Conservation (phyloP, 768 basidiomycete genomes). For the Boletus rubropictus region DNA sequence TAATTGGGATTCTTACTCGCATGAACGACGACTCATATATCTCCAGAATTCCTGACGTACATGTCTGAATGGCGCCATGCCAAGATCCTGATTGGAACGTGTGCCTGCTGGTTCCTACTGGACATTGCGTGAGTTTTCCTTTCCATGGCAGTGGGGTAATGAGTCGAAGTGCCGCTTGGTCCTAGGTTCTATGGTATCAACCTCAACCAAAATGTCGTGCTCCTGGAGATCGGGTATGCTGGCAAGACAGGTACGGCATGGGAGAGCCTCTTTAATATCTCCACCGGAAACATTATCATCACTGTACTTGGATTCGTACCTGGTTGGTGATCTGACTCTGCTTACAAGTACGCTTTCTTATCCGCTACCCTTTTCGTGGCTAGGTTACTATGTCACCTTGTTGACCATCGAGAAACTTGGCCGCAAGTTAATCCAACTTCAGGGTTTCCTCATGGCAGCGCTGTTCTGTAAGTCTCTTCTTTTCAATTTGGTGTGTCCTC, state of each 20-base stretch:
- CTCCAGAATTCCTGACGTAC: conserved; percentile 55
- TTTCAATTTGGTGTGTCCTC: neutral
- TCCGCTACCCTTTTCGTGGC: neutral
- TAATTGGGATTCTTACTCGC: conserved; percentile 9
- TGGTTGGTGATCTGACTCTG: conserved; percentile 32
- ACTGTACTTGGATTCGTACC: conserved; percentile 74
- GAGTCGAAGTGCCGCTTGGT: neutral
- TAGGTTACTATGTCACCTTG: conserved; percentile 66
- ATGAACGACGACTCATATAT: neutral
- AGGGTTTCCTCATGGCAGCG: conserved; percentile 67
- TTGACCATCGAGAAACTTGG: conserved; percentile 69
- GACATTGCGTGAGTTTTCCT: conserved; percentile 51
- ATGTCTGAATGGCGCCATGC: conserved; percentile 69
- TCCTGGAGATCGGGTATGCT: conserved; percentile 65
- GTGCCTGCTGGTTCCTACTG: conserved; percentile 67
- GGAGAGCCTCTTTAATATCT: conserved; percentile 62
- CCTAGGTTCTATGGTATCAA: conserved; percentile 71
- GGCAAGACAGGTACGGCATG: conserved; percentile 52
- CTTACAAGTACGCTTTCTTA: neutral
- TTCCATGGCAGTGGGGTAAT: neutral
- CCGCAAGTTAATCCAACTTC: conserved; percentile 69
- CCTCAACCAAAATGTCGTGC: conserved; percentile 72
- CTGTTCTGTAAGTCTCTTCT: conserved; percentile 47
- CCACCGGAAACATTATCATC: conserved; percentile 65
- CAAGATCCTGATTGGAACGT: conserved; percentile 64